phyloP scores from a whole-genome alignment of 179 eudicot genomes.

The Silene coronaria region DNA sequence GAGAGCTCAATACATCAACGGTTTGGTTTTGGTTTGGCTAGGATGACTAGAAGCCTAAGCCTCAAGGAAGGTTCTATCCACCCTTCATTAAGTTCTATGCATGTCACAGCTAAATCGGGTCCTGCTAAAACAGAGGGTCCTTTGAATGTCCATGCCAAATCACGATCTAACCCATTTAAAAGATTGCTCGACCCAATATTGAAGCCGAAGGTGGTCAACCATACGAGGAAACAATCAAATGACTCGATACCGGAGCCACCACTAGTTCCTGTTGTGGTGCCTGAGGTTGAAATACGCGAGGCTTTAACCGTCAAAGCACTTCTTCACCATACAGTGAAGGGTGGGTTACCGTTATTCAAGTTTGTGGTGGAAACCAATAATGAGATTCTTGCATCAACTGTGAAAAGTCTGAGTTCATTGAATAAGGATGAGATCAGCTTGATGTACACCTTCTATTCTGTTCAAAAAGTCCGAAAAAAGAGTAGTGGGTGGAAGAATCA shows the following conservation, averaged over 20 bases:
- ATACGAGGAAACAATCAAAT: constrained; percentile 23
- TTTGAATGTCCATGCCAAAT: constrained; percentile 24
- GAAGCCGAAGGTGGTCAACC: constrained; percentile 39
- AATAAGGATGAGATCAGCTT: constrained; percentile 46
- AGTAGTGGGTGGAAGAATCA: constrained; percentile 60
- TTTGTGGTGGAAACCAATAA: constrained; percentile 53
- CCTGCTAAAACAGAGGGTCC: constrained; percentile 34
- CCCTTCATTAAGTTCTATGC: constrained; percentile 33
- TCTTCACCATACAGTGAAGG: constrained; percentile 54
- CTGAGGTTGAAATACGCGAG: constrained; percentile 24
- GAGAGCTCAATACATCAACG: constrained; percentile 40
- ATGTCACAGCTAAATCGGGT: constrained; percentile 42
- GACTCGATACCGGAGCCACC: constrained; percentile 23
- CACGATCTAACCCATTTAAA: constrained; percentile 62
- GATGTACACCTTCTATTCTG: constrained; percentile 66
- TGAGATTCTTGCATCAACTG: constrained; percentile 64
- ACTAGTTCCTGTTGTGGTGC: constrained; percentile 18
- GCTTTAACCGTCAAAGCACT: constrained; percentile 46
- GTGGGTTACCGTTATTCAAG: constrained; percentile 68
- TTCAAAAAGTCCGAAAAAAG: constrained; percentile 52
- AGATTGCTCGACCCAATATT: constrained; percentile 59
- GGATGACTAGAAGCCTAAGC: constrained; percentile 65
- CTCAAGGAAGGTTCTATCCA: constrained; percentile 50
- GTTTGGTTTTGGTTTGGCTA: constrained; percentile 47
- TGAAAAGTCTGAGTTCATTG: constrained; percentile 39